Evolutionary conservation across 2,329 filamentous ascomycete genomes (phyloP).

Genomic region (Colletotrichum sp.): DNA sequence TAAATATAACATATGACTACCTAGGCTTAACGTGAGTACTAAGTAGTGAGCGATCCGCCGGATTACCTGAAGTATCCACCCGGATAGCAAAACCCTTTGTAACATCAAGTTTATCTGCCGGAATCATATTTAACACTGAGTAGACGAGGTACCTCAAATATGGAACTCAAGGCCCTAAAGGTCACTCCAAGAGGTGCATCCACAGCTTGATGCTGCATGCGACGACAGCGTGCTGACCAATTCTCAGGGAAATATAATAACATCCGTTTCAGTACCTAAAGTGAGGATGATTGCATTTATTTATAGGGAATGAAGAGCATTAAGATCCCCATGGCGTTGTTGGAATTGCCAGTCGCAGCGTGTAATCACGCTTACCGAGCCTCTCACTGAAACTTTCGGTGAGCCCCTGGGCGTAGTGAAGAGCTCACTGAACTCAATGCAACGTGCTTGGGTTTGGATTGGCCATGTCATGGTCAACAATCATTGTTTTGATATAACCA

Average conservation of each 20-base stretch:
- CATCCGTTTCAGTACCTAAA: not conserved
- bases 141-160: not conserved
- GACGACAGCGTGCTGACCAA: rapidly evolving
- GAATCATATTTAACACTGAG: not conserved
- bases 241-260: rapidly evolving
- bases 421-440: not conserved
- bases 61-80: too few relatives aligned
- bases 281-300: not conserved
- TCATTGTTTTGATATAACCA: not conserved
- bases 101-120: not conserved
- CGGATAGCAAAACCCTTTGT: too few relatives aligned
- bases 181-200: not conserved
- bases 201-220: not conserved
- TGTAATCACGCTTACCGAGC: not conserved
- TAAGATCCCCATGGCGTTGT: rapidly evolving
- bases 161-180: not conserved
- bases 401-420: not conserved
- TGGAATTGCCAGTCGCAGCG: not conserved
- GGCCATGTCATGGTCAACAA: not conserved
- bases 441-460: not conserved
- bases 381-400: not conserved
- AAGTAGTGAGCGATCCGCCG: rapidly evolving
- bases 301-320: not conserved
- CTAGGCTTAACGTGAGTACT: too few relatives aligned
- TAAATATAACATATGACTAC: too few relatives aligned